phyloP scores from a whole-genome alignment of 208 protist genomes.

The Trypanosoma melophagium region DNA sequence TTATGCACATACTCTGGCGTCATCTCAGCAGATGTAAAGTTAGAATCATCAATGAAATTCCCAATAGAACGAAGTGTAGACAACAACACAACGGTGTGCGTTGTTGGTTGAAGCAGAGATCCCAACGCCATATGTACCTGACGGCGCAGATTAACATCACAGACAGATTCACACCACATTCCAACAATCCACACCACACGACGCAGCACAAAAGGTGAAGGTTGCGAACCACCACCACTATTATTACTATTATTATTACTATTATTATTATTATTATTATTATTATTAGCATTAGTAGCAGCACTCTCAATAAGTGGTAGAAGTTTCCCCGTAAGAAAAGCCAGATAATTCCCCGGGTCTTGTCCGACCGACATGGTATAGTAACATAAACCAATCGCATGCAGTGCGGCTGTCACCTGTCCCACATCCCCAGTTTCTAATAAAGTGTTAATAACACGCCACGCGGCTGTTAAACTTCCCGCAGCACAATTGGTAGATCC shows the following conservation, averaged over 20 bases:
- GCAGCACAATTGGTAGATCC: slow-evolving; percentile 44
- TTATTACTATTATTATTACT: slow-evolving; percentile 1
- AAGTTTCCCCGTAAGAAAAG: slow-evolving; percentile 51
- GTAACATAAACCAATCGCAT: slow-evolving; percentile 84
- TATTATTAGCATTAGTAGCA: not conserved
- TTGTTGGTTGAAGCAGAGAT: slow-evolving; percentile 36
- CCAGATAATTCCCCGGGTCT: slow-evolving; percentile 40
- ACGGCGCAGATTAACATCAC: slow-evolving; percentile 28
- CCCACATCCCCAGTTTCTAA: slow-evolving; percentile 37
- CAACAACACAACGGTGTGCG: slow-evolving; percentile 44
- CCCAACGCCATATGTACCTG: slow-evolving; percentile 56
- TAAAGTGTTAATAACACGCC: slow-evolving; percentile 54
- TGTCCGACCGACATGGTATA: slow-evolving; percentile 64
- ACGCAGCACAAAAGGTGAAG: slow-evolving; percentile 59
- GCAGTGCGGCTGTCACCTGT: slow-evolving; percentile 67
- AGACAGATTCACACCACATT: slow-evolving; percentile 85
- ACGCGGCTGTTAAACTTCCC: slow-evolving; percentile 34
- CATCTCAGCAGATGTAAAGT: slow-evolving; percentile 55
- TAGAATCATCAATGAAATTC: slow-evolving; percentile 66
- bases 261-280: not conserved
- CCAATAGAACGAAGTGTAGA: slow-evolving; percentile 51
- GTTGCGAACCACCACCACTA: not conserved
- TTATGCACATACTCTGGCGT: slow-evolving; percentile 40
- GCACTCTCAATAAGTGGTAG: slow-evolving; percentile 58
- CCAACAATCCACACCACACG: slow-evolving; percentile 85